Base-by-base conservation (phyloP, 2,329 filamentous ascomycete genomes). In the Aaosphaeria arxii region DNA sequence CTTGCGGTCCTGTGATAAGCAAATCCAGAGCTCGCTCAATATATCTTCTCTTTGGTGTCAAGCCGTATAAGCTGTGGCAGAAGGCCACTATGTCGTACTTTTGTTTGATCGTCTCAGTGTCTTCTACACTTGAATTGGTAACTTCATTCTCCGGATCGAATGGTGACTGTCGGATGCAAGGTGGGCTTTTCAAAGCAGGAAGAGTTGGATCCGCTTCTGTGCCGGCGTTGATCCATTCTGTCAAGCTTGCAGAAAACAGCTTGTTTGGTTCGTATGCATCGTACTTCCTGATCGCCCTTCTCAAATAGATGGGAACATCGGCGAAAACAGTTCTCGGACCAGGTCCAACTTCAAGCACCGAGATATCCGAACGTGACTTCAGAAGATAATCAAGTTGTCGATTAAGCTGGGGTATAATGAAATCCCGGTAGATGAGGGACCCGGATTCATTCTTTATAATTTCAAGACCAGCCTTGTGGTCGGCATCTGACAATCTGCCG, bases 321-420 rank as follows among this genome's bases (percentile, higher is more conserved):
- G 67, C 77, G 42, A 86, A 69, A 5, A 86, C 56, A 55, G 73
- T 84, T 61, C 75, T 71, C 0, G 79, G 75, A 6, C 83, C 83
- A 0, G 83, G 80, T 53, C 81, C 80, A 43, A 85, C 78, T 55
- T 86, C 83, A 5, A 86, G 70, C 11, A 77, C 74, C 4, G 81
- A 83, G 51, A 85, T 63, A 9, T 57, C 42, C 29, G 5, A 43
- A 30, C 69, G 71, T 5, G 74, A 75, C 33, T 66, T 57, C 53
- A 77, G 61, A 32, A 80, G 66, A 46, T 71, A 55, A 1, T 46
- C 43, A 2, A 84, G 55, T 0, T 79, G 51, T 33, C 63, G 56
- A 43, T 67, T 65, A 5, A 84, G 63, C 39, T 80, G 73, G 42
- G 80, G 77, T 24, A 24, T 24, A 31, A 83, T 74, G 61, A 83